phyloP scores from a whole-genome alignment of 306 rosid genomes.

The Citrullus colocynthis region DNA sequence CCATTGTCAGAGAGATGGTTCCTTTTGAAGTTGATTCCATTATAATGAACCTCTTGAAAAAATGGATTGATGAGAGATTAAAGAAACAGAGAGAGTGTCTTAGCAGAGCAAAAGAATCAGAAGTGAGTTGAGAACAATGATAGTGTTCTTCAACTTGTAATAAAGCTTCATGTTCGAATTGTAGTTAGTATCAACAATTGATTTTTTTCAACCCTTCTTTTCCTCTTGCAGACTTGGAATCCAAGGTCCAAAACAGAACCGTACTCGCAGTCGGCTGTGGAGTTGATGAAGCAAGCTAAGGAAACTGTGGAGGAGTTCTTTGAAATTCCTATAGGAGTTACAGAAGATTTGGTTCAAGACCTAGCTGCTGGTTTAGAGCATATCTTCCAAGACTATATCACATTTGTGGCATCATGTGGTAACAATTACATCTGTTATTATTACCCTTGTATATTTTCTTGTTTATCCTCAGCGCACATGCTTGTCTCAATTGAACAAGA shows the following conservation, averaged over 20 bases:
- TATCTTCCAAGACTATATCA: slow-evolving; percentile 48
- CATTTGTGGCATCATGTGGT: slow-evolving; percentile 83
- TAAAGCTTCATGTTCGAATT: not conserved
- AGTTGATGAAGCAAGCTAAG: slow-evolving; percentile 39
- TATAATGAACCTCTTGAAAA: slow-evolving; percentile 48
- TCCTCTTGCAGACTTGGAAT: slow-evolving; percentile 69
- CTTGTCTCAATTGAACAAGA: not conserved
- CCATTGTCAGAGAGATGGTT: slow-evolving; percentile 63
- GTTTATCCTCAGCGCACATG: not conserved
- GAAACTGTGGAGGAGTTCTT: slow-evolving; percentile 55
- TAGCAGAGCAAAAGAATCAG: slow-evolving; percentile 59
- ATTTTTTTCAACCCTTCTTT: not conserved
- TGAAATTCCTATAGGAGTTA: slow-evolving; percentile 60
- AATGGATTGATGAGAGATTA: slow-evolving; percentile 58
- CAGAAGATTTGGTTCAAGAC: slow-evolving; percentile 59
- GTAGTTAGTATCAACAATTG: not conserved
- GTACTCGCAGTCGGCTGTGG: slow-evolving; percentile 64
- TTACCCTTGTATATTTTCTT: not conserved
- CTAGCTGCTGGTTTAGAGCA: slow-evolving; percentile 60
- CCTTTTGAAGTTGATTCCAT: slow-evolving; percentile 79
- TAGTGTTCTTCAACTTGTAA: not conserved
- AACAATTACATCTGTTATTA: not conserved
- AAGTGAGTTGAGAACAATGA: slow-evolving; percentile 29
- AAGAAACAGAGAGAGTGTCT: slow-evolving; percentile 36
- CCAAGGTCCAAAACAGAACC: slow-evolving; percentile 85